phyloP scores from a whole-genome alignment of 768 basidiomycete species.

The Calocybe cyanea region DNA sequence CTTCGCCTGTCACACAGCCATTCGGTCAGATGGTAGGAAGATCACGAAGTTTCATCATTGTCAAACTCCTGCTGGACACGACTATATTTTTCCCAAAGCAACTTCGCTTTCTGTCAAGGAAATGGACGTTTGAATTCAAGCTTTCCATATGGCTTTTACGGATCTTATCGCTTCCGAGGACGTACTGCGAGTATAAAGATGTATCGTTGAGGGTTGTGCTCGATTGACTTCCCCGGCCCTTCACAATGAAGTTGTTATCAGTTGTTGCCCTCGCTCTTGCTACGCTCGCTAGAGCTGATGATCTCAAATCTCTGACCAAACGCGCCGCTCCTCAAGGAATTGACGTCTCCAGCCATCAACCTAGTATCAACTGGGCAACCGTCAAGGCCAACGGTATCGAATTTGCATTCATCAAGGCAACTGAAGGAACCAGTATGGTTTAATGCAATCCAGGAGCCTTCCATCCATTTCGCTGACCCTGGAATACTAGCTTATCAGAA shows the following conservation, averaged over 20 bases:
- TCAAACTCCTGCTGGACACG: background rate
- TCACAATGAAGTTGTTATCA: constrained; percentile 17
- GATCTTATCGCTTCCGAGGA: background rate
- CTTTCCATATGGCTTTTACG: constrained; percentile 3
- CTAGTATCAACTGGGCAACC: constrained; percentile 45
- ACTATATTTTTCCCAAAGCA: background rate
- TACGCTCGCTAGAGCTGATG: constrained; percentile 2
- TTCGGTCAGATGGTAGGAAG: background rate
- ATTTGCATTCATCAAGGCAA: constrained; percentile 67
- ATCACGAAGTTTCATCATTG: background rate
- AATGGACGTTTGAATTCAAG: background rate
- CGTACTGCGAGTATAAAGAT: constrained; percentile 6
- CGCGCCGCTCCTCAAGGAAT: constrained; percentile 45
- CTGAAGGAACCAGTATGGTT: constrained; percentile 34
- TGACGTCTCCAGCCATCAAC: constrained; percentile 52
- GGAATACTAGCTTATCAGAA: too few relatives aligned
- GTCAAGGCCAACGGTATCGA: constrained; percentile 47
- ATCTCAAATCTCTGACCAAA: constrained; percentile 15
- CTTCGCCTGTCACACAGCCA: background rate
- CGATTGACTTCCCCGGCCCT: background rate
- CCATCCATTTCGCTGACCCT: too few relatives aligned
- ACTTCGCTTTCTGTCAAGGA: constrained; percentile 1
- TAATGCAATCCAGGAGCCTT: background rate
- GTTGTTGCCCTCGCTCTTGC: constrained; percentile 14
- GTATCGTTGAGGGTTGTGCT: background rate